Evolutionary conservation across 345 rosid genomes (phyloP).

Genomic region (Excoecaria agallocha): DNA sequence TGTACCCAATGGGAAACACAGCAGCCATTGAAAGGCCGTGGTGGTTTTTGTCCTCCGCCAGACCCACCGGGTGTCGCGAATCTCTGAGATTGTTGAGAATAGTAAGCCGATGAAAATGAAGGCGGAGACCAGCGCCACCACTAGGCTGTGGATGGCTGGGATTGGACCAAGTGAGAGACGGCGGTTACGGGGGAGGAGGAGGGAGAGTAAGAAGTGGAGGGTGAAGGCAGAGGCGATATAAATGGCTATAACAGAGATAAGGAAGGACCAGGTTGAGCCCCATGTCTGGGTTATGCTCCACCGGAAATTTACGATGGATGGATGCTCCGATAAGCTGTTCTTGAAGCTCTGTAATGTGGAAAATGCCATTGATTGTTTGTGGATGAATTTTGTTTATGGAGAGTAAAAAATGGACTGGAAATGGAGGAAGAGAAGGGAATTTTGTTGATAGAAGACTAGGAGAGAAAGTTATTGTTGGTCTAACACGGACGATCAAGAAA

Average conservation of each 20-base stretch:
- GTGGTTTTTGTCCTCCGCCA: constrained; percentile 21
- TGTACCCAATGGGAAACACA: constrained; percentile 88
- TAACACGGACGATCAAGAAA: too few species aligned
- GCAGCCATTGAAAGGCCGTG: constrained; percentile 57
- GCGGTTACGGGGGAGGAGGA: constrained; percentile 21
- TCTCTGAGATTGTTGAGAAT: constrained; percentile 21
- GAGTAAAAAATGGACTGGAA: too few species aligned
- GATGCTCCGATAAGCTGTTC: constrained; percentile 54
- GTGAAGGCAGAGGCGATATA: constrained; percentile 39
- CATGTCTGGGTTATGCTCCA: constrained; percentile 80
- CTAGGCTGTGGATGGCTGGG: constrained; percentile 27
- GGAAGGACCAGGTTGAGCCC: constrained; percentile 91
- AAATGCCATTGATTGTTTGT: not conserved
- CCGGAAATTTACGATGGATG: constrained; percentile 68
- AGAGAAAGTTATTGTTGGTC: too few species aligned
- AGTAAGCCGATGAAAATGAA: constrained; percentile 24
- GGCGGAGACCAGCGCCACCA: constrained; percentile 8
- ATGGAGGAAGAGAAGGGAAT: too few species aligned
- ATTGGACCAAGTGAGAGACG: constrained; percentile 22
- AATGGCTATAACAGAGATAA: constrained; percentile 49
- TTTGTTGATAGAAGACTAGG: too few species aligned
- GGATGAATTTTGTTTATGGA: too few species aligned
- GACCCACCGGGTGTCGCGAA: constrained; percentile 29
- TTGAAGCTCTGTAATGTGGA: not conserved
- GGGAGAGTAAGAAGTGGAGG: constrained; percentile 22